Evolutionary conservation across 208 protist species (phyloP), one percentile per base, ranked within the genome.

Genomic region (Histomonas meleagridis): DNA sequence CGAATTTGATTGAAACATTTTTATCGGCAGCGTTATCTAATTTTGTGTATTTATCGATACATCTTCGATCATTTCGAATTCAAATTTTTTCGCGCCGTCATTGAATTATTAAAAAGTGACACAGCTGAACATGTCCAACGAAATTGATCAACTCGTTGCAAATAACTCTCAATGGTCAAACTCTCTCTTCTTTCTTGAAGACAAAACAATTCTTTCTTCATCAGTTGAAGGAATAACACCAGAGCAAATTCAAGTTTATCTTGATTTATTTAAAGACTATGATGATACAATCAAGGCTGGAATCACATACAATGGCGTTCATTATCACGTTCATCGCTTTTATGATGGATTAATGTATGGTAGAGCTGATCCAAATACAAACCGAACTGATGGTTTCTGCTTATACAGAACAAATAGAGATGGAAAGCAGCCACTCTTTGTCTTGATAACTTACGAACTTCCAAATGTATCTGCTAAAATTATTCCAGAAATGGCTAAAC

Each of bases 101-200:
- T n/a, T n/a, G n/a, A n/a, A n/a, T n/a, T n/a, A n/a, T n/a, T n/a
- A n/a, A n/a, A n/a, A n/a, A n/a, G n/a, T n/a, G n/a, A n/a, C n/a
- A n/a, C n/a, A n/a, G n/a, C n/a, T n/a, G n/a, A n/a, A n/a, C n/a
- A n/a, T n/a, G n/a, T n/a, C n/a, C n/a, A n/a, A n/a, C n/a, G n/a
- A n/a, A n/a, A n/a, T n/a, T n/a, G n/a, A n/a, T n/a, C n/a, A n/a
- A n/a, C n/a, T n/a, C n/a, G n/a, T n/a, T n/a, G n/a, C n/a, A n/a
- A n/a, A n/a, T n/a, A n/a, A n/a, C n/a, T n/a, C n/a, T n/a, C n/a
- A 86, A 16, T 86, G 76, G 76, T 18, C 40, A 55, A 86, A 86
- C 46, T 86, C 18, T 16, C 40, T 86, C 16, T 38, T 86, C 7
- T 86, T 86, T 46, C 51, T 18, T 38, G 76, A 40, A 32, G 76